A percentile compares a stretch with the other conserved stretches of the same genome.
Evolutionary conservation across 2,329 filamentous ascomycete species (phyloP).

Genomic region (Fusarium bulbicola): DNA sequence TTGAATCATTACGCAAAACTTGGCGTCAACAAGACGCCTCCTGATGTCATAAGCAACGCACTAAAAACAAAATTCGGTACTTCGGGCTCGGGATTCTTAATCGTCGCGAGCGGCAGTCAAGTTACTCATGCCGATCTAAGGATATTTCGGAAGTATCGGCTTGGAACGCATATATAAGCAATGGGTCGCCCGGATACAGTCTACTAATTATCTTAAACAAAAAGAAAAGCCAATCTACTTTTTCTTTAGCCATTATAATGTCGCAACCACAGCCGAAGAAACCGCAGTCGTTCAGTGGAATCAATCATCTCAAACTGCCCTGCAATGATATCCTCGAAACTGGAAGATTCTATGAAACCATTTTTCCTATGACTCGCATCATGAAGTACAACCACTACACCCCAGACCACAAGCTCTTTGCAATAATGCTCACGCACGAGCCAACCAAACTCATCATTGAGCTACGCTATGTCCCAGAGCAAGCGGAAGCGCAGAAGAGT

Average conservation of each 20-base stretch:
- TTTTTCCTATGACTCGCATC: neutral
- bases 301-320: neutral
- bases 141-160: neutral
- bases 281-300: neutral
- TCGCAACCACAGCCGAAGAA: neutral
- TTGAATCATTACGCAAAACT: neutral
- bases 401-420: neutral
- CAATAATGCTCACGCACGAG: neutral
- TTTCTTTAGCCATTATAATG: neutral
- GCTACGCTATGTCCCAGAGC: neutral
- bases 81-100: neutral
- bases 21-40: neutral
- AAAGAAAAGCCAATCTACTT: fast-evolving
- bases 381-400: neutral
- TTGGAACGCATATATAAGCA: neutral
- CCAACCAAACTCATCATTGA: neutral
- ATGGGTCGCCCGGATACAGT: no score
- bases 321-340: neutral
- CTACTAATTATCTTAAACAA: no score
- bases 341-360: neutral
- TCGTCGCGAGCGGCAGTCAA: neutral
- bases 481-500: neutral
- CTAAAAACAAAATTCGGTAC: neutral
- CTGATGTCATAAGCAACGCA: neutral
- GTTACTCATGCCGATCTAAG: neutral